Evolutionary conservation across 177 flowering plant species (phyloP).

Genomic region (Vitis hybrid): DNA sequence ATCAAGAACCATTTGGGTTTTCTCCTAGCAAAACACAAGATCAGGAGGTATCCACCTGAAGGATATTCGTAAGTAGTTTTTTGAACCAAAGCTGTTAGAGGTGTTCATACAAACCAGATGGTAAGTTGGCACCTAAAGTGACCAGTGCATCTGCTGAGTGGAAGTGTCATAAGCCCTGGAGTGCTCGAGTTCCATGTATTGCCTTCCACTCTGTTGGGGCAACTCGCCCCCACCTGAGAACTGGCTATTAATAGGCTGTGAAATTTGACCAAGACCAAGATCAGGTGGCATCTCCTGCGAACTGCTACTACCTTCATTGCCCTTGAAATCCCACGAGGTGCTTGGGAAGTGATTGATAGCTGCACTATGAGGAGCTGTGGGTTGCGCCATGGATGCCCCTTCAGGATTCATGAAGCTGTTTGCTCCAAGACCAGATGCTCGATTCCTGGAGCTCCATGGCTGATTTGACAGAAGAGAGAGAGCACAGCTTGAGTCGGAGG

Average conservation of each 20-base stretch:
- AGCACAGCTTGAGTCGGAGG: conserved; percentile 82
- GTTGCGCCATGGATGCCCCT: conserved; percentile 36
- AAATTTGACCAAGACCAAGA: conserved; percentile 39
- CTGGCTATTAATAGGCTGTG: conserved; percentile 25
- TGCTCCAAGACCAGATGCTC: conserved; percentile 30
- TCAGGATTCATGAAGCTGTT: conserved; percentile 35
- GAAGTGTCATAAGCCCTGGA: conserved; percentile 49
- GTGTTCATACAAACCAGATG: conserved; percentile 1
- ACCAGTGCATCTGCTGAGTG: conserved; percentile 64
- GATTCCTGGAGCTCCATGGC: conserved; percentile 60
- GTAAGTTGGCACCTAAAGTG: conserved; percentile 34
- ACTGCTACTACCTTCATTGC: conserved; percentile 26
- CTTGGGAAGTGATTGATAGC: conserved; percentile 22
- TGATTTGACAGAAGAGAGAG: conserved; percentile 99
- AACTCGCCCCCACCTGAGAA: conserved; percentile 26
- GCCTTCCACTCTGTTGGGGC: conserved; percentile 38
- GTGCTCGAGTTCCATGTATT: conserved; percentile 32
- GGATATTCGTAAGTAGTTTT: not conserved
- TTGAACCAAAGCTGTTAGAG: too few relatives aligned
- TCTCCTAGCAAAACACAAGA: conserved; percentile 2
- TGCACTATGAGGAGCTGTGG: conserved; percentile 27
- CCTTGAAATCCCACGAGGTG: conserved; percentile 41
- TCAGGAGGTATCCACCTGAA: not conserved
- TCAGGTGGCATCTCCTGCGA: conserved; percentile 34
- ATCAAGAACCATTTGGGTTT: not conserved